Conservation (phyloP, 2,329 filamentous ascomycete species). For the Paecilomyces formosus region DNA sequence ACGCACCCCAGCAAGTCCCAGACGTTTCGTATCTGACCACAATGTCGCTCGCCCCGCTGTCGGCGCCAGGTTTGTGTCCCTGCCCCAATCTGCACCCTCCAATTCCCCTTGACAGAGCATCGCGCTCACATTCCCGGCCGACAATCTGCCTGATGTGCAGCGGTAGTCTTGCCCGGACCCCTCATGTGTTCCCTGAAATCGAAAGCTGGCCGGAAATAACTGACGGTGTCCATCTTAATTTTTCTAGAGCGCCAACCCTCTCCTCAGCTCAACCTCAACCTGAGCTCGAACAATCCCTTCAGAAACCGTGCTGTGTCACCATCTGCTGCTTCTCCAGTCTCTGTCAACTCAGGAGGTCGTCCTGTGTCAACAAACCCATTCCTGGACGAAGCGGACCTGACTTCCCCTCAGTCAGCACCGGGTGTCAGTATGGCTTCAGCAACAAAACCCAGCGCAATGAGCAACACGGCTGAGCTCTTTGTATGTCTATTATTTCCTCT, state of each 20-base stretch:
- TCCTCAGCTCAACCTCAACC: conserved; percentile 22
- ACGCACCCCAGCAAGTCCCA: conserved; percentile 4
- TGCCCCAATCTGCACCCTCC: neutral
- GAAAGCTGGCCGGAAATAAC: conserved; percentile 2
- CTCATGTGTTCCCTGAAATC: neutral
- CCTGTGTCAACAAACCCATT: conserved; percentile 57
- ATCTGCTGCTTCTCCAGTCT: conserved; percentile 21
- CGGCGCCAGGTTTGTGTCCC: conserved; percentile 16
- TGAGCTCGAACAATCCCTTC: conserved; percentile 45
- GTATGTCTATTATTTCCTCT: conserved; percentile 38
- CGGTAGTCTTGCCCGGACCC: conserved; percentile 8
- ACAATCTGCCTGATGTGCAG: conserved; percentile 12
- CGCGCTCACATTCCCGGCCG: conserved; percentile 1
- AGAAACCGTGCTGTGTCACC: conserved; percentile 40
- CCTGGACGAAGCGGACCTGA: conserved; percentile 41
- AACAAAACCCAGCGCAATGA: conserved; percentile 34
- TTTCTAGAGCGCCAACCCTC: conserved; percentile 24
- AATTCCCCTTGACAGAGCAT: neutral
- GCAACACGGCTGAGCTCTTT: conserved; percentile 51
- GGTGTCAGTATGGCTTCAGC: conserved; percentile 22
- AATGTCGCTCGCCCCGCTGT: conserved; percentile 17
- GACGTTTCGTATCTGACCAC: conserved; percentile 5
- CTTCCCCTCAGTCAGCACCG: conserved; percentile 29
- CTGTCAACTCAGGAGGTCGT: conserved; percentile 26
- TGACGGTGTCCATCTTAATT: conserved; percentile 6